phyloP scores from a whole-genome alignment of 2,329 filamentous ascomycete genomes.

The Colletotrichum sp. region DNA sequence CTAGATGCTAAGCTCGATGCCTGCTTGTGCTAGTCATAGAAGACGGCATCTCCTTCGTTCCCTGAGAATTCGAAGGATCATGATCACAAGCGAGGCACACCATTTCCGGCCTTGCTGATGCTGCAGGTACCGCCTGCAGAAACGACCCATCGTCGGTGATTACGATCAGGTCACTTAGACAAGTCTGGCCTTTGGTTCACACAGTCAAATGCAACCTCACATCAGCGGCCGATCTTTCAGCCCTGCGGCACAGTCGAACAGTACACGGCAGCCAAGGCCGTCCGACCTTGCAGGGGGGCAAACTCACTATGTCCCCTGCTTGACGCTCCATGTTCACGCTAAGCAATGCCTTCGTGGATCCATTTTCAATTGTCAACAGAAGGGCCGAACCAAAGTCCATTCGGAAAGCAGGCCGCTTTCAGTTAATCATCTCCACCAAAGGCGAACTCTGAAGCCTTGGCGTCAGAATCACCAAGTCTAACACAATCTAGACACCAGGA shows the following conservation, averaged over 20 bases:
- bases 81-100: background rate
- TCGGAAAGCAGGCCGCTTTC: background rate
- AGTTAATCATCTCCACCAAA: background rate
- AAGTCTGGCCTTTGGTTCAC: background rate
- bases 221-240: background rate
- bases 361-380: background rate
- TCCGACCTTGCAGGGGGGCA: background rate
- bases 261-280: background rate
- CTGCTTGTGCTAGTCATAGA: background rate
- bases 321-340: background rate
- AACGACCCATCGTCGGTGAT: background rate
- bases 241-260: background rate
- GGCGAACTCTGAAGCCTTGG: background rate
- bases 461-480: background rate
- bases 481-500: background rate
- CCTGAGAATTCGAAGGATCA: background rate
- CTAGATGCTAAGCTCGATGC: background rate
- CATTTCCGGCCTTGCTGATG: background rate
- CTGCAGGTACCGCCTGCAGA: background rate
- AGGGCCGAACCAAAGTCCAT: background rate
- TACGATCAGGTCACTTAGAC: background rate
- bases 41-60: background rate
- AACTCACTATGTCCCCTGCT: background rate
- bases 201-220: background rate
- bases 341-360: background rate